These are phyloP conservation scores for Fraxinus americana DNA, from an alignment of 257 asterid genomes.

Conservation along the genomic window DNA sequence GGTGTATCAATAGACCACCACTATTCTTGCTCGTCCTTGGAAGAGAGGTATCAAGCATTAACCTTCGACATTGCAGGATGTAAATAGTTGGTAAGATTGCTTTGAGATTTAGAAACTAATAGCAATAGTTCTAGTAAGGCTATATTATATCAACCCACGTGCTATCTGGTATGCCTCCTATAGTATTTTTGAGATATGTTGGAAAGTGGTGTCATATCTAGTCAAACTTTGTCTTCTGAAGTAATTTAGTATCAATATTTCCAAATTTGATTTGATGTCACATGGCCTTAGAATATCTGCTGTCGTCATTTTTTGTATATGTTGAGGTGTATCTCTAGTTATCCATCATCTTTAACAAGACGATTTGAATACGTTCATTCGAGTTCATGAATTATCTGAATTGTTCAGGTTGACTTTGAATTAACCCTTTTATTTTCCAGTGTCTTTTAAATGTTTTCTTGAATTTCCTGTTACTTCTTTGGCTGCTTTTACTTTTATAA, in stretches of 20 bases:
- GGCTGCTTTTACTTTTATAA: constrained; percentile 5
- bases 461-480: neutral
- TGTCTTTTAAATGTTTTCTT: neutral
- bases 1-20: constrained; percentile 95
- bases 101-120: constrained; percentile 86
- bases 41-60: constrained; percentile 97
- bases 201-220: constrained; percentile 45
- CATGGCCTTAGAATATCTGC: constrained; percentile 30
- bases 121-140: constrained; percentile 64
- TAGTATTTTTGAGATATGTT: constrained; percentile 54
- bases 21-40: constrained; percentile 80
- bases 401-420: constrained; percentile 14
- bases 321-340: constrained; percentile 23
- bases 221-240: constrained; percentile 48
- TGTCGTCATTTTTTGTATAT: constrained; percentile 20
- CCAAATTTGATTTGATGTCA: constrained; percentile 18
- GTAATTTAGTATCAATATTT: constrained; percentile 38
- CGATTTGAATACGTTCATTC: constrained; percentile 2
- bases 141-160: constrained; percentile 33
- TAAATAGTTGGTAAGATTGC: constrained; percentile 99
- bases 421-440: neutral
- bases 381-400: neutral
- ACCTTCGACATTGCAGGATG: constrained; percentile 90
- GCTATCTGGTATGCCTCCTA: constrained; percentile 63
- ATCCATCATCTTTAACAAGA: constrained; percentile 16